Evolutionary conservation across 352 stramenopile species (phyloP).

Genomic region (Pythium rhizo-oryzae): DNA sequence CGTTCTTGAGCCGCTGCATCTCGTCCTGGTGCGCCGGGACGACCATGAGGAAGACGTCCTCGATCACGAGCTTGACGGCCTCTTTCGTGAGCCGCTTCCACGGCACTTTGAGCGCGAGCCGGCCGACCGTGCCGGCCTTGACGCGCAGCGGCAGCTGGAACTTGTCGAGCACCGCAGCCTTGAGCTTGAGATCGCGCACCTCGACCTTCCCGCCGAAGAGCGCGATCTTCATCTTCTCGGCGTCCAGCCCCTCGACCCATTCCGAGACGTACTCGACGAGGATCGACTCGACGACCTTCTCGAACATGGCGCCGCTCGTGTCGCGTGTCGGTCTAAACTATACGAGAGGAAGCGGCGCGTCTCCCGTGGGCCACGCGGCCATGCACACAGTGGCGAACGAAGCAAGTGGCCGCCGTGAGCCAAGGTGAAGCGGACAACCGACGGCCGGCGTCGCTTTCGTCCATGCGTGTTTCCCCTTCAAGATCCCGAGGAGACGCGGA

Average conservation of each 20-base stretch:
- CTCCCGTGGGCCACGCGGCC: too few species aligned
- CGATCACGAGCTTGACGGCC: constrained; percentile 72
- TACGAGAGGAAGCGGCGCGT: too few species aligned
- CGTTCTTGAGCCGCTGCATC: constrained; percentile 35
- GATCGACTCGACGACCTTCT: constrained; percentile 84
- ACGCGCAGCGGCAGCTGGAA: constrained; percentile 80
- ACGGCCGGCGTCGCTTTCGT: neutral
- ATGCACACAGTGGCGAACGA: too few species aligned
- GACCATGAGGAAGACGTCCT: constrained; percentile 78
- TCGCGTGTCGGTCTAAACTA: too few species aligned
- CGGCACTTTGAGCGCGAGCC: constrained; percentile 78
- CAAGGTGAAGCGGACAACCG: too few species aligned
- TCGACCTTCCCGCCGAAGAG: constrained; percentile 85
- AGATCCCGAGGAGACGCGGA: constrained; percentile 29
- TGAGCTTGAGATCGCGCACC: constrained; percentile 78
- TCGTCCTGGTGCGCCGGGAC: constrained; percentile 69
- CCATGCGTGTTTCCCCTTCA: constrained; percentile 20
- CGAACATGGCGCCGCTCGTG: constrained; percentile 60
- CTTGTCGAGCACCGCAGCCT: constrained; percentile 68
- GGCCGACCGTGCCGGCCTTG: constrained; percentile 68
- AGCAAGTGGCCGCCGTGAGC: too few species aligned
- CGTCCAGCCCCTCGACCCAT: constrained; percentile 84
- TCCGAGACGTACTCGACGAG: constrained; percentile 87
- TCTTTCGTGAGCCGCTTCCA: constrained; percentile 86
- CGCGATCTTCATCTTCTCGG: constrained; percentile 88